Conservation (phyloP, 2,329 filamentous ascomycete genomes). For the Trichocomaceae sp. region DNA sequence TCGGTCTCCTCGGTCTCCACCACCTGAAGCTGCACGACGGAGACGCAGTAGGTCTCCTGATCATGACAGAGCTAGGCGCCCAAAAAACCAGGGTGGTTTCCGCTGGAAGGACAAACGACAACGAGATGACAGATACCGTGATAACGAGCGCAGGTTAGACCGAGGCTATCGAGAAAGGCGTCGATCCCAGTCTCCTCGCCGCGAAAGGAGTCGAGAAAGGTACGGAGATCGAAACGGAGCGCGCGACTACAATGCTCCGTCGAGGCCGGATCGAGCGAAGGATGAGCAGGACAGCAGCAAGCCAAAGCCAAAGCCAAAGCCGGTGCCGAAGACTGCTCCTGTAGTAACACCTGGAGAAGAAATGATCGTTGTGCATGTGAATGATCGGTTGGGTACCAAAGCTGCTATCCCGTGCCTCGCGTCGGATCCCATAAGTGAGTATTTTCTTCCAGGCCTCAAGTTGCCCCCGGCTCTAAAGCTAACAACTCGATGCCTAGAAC, state of each 20-base stretch:
- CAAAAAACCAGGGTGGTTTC: constrained; percentile 40
- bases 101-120: constrained; percentile 46
- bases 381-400: constrained; percentile 94
- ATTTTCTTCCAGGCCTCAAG: constrained; percentile 9
- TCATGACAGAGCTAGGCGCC: constrained; percentile 26
- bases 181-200: constrained; percentile 32
- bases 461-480: constrained; percentile 9
- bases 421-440: constrained; percentile 65
- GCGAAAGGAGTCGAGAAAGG: constrained; percentile 31
- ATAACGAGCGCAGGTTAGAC: constrained; percentile 45
- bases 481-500: constrained; percentile 34
- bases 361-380: constrained; percentile 91
- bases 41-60: constrained; percentile 41
- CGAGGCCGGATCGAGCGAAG: constrained; percentile 13
- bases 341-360: constrained; percentile 51
- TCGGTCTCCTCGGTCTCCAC: constrained; percentile 20
- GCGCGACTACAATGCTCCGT: constrained; percentile 19
- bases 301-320: constrained; percentile 40
- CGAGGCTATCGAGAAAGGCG: constrained; percentile 45
- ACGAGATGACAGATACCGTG: constrained; percentile 45
- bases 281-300: constrained; percentile 39
- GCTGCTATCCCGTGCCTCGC: constrained; percentile 84
- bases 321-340: constrained; percentile 26
- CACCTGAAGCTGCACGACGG: constrained; percentile 31
- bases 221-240: constrained; percentile 20